Percentiles rank a stretch among this genome's conserved stretches.
Conservation (phyloP, 2,329 filamentous ascomycete species). For the Fusarium marasasianum region DNA sequence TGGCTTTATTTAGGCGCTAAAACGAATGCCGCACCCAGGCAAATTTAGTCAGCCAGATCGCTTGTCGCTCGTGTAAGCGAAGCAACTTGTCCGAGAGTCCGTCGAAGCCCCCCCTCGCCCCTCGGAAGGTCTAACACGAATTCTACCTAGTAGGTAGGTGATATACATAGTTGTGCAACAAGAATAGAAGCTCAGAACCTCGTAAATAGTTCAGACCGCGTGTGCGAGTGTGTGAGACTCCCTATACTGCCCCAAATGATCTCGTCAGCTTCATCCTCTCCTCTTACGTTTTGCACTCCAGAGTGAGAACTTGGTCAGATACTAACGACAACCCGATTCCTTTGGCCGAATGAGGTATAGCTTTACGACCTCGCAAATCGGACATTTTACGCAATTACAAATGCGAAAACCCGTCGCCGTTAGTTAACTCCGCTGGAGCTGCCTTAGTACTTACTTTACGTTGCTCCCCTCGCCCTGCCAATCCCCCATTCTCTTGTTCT, state of each 20-base stretch:
- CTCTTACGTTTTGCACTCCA: conserved; percentile 6
- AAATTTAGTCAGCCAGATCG: conserved; percentile 23
- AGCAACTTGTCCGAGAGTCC: conserved; percentile 21
- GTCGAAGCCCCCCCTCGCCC: not conserved
- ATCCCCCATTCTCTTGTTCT: conserved; percentile 16
- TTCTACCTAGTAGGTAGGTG: not conserved
- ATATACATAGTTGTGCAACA: conserved; percentile 9
- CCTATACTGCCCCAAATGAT: not conserved
- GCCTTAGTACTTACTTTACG: not conserved
- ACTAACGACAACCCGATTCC: conserved; percentile 13
- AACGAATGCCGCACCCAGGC: conserved; percentile 7
- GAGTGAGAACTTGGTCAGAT: conserved; percentile 24
- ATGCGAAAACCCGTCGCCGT: conserved; percentile 37
- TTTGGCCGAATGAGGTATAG: conserved; percentile 21
- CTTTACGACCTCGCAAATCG: conserved; percentile 30
- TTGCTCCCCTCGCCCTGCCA: conserved; percentile 12
- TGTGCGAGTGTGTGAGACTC: conserved; percentile 6
- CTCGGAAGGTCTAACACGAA: not conserved
- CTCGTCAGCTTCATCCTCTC: conserved; percentile 19
- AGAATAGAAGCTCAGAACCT: not conserved
- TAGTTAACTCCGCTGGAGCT: conserved; percentile 32
- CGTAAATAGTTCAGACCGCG: not conserved
- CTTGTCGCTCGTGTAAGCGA: conserved; percentile 28
- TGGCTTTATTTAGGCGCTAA: conserved; percentile 30
- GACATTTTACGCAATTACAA: conserved; percentile 35